A percentile compares a stretch with the other conserved stretches of the same genome.
These are phyloP conservation scores for Aspergillus cavernicola DNA, from an alignment of 495 filamentous ascomycete genomes.

Conservation along the genomic window DNA sequence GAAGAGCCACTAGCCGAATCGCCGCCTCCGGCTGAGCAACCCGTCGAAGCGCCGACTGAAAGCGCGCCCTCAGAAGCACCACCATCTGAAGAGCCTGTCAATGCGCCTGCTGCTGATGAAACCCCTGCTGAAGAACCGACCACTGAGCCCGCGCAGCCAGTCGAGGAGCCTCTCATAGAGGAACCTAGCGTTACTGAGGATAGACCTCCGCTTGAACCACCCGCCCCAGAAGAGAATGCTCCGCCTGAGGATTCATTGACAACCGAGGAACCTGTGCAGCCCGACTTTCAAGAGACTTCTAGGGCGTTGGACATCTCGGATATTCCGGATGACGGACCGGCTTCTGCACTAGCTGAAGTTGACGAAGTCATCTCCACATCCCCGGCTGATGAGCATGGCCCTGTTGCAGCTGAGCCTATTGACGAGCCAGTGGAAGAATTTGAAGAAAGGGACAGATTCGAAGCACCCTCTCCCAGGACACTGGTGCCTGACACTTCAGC, in stretches of 20 bases:
- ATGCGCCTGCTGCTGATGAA: background rate
- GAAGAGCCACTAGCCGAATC: slow-evolving; percentile 10
- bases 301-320: background rate
- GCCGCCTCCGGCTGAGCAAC: background rate
- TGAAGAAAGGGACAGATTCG: background rate
- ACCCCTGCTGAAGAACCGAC: slow-evolving; percentile 6
- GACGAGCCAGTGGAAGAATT: slow-evolving; percentile 1
- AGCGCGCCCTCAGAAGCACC: background rate
- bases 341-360: background rate
- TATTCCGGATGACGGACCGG: background rate
- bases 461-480: slow-evolving; percentile 6
- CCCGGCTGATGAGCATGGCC: background rate
- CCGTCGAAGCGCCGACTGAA: slow-evolving; percentile 1
- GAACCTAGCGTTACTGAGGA: slow-evolving; percentile 6
- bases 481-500: slow-evolving; percentile 1
- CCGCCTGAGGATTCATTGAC: slow-evolving; percentile 1
- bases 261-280: background rate
- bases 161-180: slow-evolving; percentile 16
- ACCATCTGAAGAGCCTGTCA: background rate
- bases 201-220: background rate
- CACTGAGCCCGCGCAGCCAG: background rate
- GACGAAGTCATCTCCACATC: background rate
- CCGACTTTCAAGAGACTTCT: background rate
- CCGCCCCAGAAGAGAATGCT: background rate
- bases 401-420: background rate